Percentiles rank a stretch among this genome's conserved stretches.
phyloP scores from a whole-genome alignment of 2,329 filamentous ascomycete species.

The Alternaria solani region DNA sequence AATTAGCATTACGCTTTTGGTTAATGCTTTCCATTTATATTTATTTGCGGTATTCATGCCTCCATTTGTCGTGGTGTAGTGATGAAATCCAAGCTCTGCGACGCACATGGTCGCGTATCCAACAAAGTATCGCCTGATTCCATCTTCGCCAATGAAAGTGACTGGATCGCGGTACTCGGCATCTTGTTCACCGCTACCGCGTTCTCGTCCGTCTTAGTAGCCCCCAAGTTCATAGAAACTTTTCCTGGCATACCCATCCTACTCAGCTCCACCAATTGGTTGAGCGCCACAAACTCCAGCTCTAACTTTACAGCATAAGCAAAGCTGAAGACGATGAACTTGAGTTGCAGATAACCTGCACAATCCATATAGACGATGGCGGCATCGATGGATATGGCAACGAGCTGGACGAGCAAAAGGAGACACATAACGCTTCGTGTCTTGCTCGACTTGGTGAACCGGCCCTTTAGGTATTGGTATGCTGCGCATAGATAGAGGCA shows the following conservation, averaged over 20 bases:
- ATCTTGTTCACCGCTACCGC: not conserved
- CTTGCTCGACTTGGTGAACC: slow-evolving; percentile 20
- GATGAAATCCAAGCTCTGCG: not conserved
- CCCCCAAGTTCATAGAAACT: not conserved
- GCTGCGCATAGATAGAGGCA: slow-evolving; percentile 60
- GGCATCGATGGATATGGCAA: slow-evolving; percentile 19
- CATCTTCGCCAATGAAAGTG: not conserved
- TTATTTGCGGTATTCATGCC: not conserved
- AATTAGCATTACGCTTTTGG: too few relatives aligned
- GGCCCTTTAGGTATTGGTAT: slow-evolving; percentile 50
- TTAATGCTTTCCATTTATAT: not conserved
- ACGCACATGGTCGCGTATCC: not conserved
- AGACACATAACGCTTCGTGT: slow-evolving; percentile 11
- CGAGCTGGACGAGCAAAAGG: slow-evolving; percentile 18
- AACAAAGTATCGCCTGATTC: not conserved
- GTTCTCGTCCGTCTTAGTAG: not conserved
- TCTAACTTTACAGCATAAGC: slow-evolving; percentile 56
- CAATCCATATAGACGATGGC: slow-evolving; percentile 17
- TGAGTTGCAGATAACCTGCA: slow-evolving; percentile 11
- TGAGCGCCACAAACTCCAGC: slow-evolving; percentile 61
- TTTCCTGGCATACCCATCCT: slow-evolving; percentile 6
- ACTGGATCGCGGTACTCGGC: not conserved
- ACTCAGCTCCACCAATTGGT: slow-evolving; percentile 29
- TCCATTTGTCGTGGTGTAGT: not conserved
- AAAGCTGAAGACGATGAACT: slow-evolving; percentile 40